A percentile compares a stretch with the other conserved stretches of the same genome.
Conservation (phyloP, 1,284 basidiomycete species). For the Irpex lacteus region DNA sequence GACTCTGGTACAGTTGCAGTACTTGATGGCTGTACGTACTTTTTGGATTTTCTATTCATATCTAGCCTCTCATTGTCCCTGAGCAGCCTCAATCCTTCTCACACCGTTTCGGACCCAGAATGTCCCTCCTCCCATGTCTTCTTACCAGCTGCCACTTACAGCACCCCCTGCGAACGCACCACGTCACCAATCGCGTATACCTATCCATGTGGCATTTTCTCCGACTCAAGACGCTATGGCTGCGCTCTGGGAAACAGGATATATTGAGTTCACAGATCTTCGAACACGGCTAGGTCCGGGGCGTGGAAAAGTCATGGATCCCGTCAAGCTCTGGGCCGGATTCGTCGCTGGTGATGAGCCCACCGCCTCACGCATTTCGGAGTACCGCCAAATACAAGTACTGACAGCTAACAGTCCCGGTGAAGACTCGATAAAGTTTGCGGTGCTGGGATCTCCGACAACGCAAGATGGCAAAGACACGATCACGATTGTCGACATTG, state of each 20-base stretch:
- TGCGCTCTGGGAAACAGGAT: conserved; percentile 65
- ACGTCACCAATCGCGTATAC: conserved; percentile 35
- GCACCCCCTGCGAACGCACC: conserved; percentile 15
- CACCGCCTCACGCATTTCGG: conserved; percentile 6
- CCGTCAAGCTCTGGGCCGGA: conserved; percentile 48
- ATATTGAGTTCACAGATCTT: conserved; percentile 69
- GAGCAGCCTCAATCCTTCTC: conserved; percentile 68
- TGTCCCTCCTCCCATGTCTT: conserved; percentile 94
- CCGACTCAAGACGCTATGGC: conserved; percentile 57
- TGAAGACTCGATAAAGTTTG: conserved; percentile 12
- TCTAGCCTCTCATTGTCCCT: background rate
- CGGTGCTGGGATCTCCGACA: conserved; percentile 17
- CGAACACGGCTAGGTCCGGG: conserved; percentile 62
- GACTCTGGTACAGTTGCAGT: conserved; percentile 90
- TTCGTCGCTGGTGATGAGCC: conserved; percentile 23
- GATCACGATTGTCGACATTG: conserved; percentile 16
- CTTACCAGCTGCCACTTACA: conserved; percentile 52
- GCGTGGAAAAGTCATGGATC: conserved; percentile 62
- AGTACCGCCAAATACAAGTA: conserved; percentile 21
- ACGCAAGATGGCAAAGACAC: conserved; percentile 17
- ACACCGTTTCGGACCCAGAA: conserved; percentile 95
- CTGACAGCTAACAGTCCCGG: background rate
- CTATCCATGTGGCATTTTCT: conserved; percentile 70
- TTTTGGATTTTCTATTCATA: background rate
- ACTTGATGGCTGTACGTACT: conserved; percentile 79